Evolutionary conservation across 2,329 filamentous ascomycete species (phyloP).

Genomic region (Leptographium flavum): DNA sequence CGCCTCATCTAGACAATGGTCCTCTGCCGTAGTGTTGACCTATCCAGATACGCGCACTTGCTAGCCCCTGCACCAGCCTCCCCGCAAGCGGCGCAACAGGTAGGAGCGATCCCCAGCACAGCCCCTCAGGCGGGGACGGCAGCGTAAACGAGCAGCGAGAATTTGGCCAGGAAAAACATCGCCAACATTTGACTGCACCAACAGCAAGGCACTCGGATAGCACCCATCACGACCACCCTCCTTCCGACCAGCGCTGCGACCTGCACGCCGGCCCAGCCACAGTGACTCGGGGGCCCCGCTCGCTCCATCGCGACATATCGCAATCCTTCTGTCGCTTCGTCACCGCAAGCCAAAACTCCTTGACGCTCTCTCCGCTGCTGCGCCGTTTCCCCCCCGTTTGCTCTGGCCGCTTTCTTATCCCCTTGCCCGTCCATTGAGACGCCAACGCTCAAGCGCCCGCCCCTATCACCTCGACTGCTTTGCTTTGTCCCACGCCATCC

Average conservation of each 20-base stretch:
- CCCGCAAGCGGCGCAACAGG: background rate
- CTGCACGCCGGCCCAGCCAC: background rate
- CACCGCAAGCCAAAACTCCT: too few relatives aligned
- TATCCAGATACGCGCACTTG: background rate
- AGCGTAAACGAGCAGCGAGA: background rate
- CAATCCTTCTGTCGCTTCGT: background rate
- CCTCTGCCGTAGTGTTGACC: too few relatives aligned
- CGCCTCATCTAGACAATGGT: too few relatives aligned
- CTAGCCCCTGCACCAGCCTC: background rate
- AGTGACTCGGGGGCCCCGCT: too few relatives aligned
- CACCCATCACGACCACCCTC: background rate
- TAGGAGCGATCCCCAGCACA: slow-evolving; percentile 1
- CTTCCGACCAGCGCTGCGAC: background rate
- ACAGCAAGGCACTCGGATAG: background rate
- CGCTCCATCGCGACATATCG: background rate
- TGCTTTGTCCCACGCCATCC: background rate
- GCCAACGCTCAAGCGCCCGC: background rate
- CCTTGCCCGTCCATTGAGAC: background rate
- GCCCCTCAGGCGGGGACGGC: slow-evolving; percentile 1
- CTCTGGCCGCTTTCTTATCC: background rate
- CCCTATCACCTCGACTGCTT: background rate
- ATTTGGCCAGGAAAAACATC: background rate
- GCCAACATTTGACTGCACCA: too few relatives aligned
- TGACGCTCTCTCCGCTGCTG: too few relatives aligned
- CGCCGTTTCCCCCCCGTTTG: background rate